phyloP scores from a whole-genome alignment of 2,329 filamentous ascomycete genomes.

The Cladophialophora exuberans region DNA sequence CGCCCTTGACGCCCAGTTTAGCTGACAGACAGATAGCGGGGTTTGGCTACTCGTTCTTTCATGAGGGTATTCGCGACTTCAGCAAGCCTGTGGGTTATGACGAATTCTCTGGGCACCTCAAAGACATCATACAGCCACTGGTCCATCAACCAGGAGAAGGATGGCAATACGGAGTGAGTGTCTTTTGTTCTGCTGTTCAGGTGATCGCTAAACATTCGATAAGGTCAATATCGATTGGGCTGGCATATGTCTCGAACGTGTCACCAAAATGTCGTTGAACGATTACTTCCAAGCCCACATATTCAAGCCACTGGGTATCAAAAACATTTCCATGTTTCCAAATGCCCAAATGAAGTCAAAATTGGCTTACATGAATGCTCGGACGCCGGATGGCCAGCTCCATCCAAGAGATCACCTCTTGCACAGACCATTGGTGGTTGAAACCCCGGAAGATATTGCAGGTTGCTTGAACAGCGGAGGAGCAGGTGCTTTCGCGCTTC shows the following conservation, averaged over 20 bases:
- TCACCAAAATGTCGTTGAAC: conserved; percentile 48
- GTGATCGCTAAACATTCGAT: conserved; percentile 7
- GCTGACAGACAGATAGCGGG: conserved; percentile 30
- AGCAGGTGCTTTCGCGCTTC: conserved; percentile 63
- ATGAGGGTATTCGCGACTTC: conserved; percentile 44
- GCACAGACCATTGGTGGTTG: conserved; percentile 48
- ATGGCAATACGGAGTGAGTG: conserved; percentile 64
- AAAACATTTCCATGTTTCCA: conserved; percentile 61
- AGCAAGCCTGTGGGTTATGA: conserved; percentile 56
- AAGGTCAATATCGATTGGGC: conserved; percentile 61
- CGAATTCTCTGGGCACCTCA: conserved; percentile 60
- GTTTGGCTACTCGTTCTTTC: conserved; percentile 53
- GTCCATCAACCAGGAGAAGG: conserved; percentile 66
- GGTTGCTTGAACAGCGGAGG: conserved; percentile 62
- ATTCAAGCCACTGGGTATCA: conserved; percentile 51
- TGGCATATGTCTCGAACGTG: conserved; percentile 53
- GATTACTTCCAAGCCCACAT: conserved; percentile 55
- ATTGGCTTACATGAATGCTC: conserved; percentile 61
- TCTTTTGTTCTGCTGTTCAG: conserved; percentile 35
- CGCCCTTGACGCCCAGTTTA: not conserved
- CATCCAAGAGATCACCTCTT: conserved; percentile 54
- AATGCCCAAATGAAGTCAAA: conserved; percentile 56
- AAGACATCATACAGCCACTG: conserved; percentile 56
- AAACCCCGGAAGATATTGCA: conserved; percentile 48
- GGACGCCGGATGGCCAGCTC: conserved; percentile 50